phyloP scores from a whole-genome alignment of 2,329 filamentous ascomycete species.

The Fusarium nygamai region DNA sequence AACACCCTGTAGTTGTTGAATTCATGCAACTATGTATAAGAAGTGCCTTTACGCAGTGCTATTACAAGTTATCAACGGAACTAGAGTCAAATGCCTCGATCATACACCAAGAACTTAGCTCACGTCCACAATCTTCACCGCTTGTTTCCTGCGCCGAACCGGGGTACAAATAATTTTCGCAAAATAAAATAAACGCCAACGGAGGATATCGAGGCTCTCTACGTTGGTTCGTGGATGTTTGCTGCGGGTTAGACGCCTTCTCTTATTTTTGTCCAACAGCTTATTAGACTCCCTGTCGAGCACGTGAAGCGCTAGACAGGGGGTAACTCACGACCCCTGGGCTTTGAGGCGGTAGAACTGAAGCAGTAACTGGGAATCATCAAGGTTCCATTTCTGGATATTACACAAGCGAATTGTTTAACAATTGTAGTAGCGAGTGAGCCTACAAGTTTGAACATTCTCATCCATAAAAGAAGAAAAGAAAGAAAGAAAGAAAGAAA shows the following conservation, averaged over 20 bases:
- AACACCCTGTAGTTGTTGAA: not conserved
- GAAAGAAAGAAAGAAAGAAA: not conserved
- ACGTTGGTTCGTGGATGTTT: slow-evolving; percentile 3
- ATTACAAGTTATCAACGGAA: not conserved
- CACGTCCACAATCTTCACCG: slow-evolving; percentile 1
- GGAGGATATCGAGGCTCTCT: slow-evolving; percentile 3
- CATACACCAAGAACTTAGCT: not conserved
- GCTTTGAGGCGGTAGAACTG: slow-evolving; percentile 16
- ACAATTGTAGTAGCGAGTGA: not conserved
- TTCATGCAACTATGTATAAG: not conserved
- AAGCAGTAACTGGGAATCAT: slow-evolving; percentile 3
- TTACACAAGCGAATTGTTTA: not conserved
- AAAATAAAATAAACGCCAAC: not conserved
- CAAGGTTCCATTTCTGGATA: not conserved
- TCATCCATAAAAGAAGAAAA: not conserved
- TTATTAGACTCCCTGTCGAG: slow-evolving; percentile 11
- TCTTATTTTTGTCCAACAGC: not conserved
- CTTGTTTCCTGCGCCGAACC: not conserved
- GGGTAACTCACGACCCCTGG: slow-evolving; percentile 2
- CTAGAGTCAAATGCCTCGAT: not conserved
- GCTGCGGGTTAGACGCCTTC: not conserved
- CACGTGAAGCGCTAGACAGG: slow-evolving; percentile 26
- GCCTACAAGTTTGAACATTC: not conserved
- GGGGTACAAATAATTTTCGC: not conserved
- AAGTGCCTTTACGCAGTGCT: not conserved